phyloP scores from a whole-genome alignment of 768 basidiomycete genomes.

The Suillus americanus region DNA sequence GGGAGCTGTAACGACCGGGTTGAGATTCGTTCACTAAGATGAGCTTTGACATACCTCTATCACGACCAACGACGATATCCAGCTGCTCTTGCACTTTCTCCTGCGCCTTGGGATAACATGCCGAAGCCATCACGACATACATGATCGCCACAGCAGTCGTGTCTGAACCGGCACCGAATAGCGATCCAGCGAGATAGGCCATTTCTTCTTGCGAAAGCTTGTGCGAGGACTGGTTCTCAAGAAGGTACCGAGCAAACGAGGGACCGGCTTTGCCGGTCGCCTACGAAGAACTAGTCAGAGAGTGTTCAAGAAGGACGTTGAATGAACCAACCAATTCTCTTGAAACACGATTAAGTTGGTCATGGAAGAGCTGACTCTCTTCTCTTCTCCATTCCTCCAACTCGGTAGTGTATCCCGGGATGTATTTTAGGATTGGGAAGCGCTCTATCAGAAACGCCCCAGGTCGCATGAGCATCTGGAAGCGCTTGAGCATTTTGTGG shows the following conservation, averaged over 20 bases:
- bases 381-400: constrained; percentile 55
- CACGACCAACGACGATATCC: constrained; percentile 51
- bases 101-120: constrained; percentile 55
- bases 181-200: constrained; percentile 60
- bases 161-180: constrained; percentile 68
- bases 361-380: constrained; percentile 54
- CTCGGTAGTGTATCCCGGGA: constrained; percentile 63
- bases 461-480: constrained; percentile 36
- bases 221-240: constrained; percentile 46
- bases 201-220: constrained; percentile 52
- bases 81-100: constrained; percentile 51
- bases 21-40: background rate
- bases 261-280: constrained; percentile 23
- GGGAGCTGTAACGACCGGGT: constrained; percentile 29
- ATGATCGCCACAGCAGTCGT: constrained; percentile 63
- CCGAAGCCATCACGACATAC: constrained; percentile 54
- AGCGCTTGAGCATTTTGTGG: constrained; percentile 33
- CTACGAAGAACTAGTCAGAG: constrained; percentile 12
- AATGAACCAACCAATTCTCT: constrained; percentile 38
- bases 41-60: constrained; percentile 23
- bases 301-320: too few relatives aligned
- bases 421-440: constrained; percentile 40
- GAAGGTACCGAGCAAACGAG: constrained; percentile 56
- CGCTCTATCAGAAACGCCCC: constrained; percentile 36
- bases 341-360: constrained; percentile 47